A percentile compares a stretch with the other conserved stretches of the same genome.
phyloP scores from a whole-genome alignment of 495 filamentous ascomycete species.

The Podospora bellae-mahoneyi region DNA sequence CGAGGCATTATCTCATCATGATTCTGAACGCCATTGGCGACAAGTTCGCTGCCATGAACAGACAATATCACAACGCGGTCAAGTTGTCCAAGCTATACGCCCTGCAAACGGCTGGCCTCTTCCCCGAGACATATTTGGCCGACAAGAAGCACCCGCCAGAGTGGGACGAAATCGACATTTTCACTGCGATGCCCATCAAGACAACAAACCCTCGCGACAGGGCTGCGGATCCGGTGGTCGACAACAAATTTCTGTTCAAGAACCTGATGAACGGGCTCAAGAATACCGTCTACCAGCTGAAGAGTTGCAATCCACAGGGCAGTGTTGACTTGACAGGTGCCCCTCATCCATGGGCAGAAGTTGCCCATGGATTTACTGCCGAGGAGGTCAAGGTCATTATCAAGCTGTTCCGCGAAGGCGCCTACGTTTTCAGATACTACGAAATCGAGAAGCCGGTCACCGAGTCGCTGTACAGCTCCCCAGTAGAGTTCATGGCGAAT shows the following conservation, averaged over 20 bases:
- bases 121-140: constrained; percentile 75
- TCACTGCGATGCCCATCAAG: constrained; percentile 92
- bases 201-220: constrained; percentile 89
- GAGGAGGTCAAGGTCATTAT: constrained; percentile 96
- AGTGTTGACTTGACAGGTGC: constrained; percentile 72
- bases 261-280: constrained; percentile 98
- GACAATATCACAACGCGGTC: constrained; percentile 88
- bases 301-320: constrained; percentile 72
- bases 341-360: constrained; percentile 89
- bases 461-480: constrained; percentile 71
- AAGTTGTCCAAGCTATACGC: constrained; percentile 78
- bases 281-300: constrained; percentile 92
- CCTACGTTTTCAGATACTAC: constrained; percentile 94
- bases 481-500: constrained; percentile 85
- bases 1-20: constrained; percentile 93
- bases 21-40: constrained; percentile 96
- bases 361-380: constrained; percentile 93
- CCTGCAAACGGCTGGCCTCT: constrained; percentile 60
- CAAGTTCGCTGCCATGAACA: constrained; percentile 97
- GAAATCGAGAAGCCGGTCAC: constrained; percentile 74
- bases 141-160: constrained; percentile 77
- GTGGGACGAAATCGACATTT: constrained; percentile 98
- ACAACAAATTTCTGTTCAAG: constrained; percentile 98
- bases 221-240: constrained; percentile 85
- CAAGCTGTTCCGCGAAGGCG: constrained; percentile 95